Evolutionary conservation across 2,329 filamentous ascomycete species (phyloP), one percentile per base, ranked within the genome.

Genomic region (Microdochium paspali): DNA sequence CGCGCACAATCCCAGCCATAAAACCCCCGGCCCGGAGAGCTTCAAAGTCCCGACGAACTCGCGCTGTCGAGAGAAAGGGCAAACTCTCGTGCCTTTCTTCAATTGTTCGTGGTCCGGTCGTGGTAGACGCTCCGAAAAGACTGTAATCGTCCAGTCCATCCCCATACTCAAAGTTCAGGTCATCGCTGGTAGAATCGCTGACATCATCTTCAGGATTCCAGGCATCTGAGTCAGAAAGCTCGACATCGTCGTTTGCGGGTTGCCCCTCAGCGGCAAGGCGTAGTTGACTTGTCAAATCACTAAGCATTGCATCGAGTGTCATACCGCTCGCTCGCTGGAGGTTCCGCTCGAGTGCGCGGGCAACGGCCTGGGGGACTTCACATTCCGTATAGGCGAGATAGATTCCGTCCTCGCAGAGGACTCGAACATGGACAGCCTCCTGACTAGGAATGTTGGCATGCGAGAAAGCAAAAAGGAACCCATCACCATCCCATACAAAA

Each of bases 1-100:
- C 68, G 12, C 72, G 73, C 10, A 85, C 61, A 26, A 82, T 68
- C 2, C 84, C 86, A 24, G 91, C 71, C 51, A 77, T 84, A 63
- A 89, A 87, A 0, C 89, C 89, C 1, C 81, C 78, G 2, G 68
- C 55, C 56, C 81, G 84, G 2, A 77, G 80, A 21, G 64, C 63
- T 32, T 68, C 70, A 9, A 95, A 71, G 58, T 91, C 87, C 7
- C 61, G 60, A 39, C 72, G 71, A 47, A 87, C 68, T n/a, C 71
- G 67, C 50, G 51, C 47, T 4, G 59, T 24, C 23, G 45, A 13
- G 10, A 13, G 23, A 15, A 47, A 21, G 3, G 50, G 10, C 15
- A 44, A n/a, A n/a, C n/a, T 44, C 5, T 47, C 51, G 6, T 13
- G 25, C 10, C 1, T 35, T 20, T 26, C 13, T 20, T 4, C 18